Base-by-base conservation (phyloP, 208 protist species). In the Trypanosoma melophagium region DNA sequence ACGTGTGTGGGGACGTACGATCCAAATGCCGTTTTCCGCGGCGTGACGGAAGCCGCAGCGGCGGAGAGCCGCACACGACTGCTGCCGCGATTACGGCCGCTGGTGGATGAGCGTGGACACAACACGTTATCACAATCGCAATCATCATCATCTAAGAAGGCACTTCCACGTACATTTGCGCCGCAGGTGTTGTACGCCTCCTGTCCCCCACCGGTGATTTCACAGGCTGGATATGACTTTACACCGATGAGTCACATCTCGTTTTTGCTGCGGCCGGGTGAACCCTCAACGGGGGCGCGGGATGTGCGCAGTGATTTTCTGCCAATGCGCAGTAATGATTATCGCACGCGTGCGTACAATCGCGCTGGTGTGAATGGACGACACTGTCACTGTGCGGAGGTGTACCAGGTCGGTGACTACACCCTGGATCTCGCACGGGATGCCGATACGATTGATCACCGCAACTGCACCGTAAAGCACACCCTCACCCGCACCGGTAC, bases 361-460 rank as follows among this genome's bases (percentile, higher is more conserved):
- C 89, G 89, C 28, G 72, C 63, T 16, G 52, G 66, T 13, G 76
- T 77, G 47, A 75, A 80, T 55, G 89, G 83, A 61, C 81, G 86
- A n/a, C 86, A 93, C 76, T 86, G 85, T 63, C 86, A 95, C 80
- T 93, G 86, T 68, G 80, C 82, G 12, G 86, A 95, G 73, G 89
- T 95, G 42, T 90, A 85, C 66, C 86, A 95, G 73, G 77, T 93
- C 7, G 89, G 89, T 47, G 89, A 95, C 79, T 89, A 93, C 83
- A 95, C 89, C 8, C 66, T 90, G 70, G 89, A 95, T 75, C 74
- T 91, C 12, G 84, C 83, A 2, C 62, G 64, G 7, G 71, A 79
- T 45, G 77, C 77, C 8, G 72, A 83, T n/a, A 64, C 60, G 13
- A 63, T 92, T 41, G 70, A 95, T 64, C 82, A 93, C 51, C 77